phyloP scores from a whole-genome alignment of 306 rosid genomes.

The Abrus pulchellus region DNA sequence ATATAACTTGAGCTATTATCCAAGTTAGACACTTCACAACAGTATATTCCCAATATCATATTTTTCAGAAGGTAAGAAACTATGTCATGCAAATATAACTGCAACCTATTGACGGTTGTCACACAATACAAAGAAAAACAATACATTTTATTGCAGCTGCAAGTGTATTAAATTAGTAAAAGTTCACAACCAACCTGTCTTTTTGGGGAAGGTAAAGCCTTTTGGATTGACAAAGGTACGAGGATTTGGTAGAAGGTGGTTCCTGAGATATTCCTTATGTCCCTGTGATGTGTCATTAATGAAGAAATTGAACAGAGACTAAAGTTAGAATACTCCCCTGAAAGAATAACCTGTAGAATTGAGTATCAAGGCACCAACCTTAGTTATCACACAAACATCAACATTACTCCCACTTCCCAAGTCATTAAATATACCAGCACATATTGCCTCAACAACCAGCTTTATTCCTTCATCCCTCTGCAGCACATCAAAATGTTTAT shows the following conservation, averaged over 20 bases:
- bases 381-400: conserved; percentile 93
- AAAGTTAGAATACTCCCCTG: conserved; percentile 27
- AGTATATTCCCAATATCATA: not conserved
- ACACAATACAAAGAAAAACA: not conserved
- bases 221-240: conserved; percentile 78
- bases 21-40: not conserved
- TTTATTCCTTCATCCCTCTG: conserved; percentile 86
- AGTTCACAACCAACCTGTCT: conserved; percentile 68
- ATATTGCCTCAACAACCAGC: conserved; percentile 84
- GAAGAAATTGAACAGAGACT: conserved; percentile 28
- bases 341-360: conserved; percentile 31
- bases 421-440: conserved; percentile 95
- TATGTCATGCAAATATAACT: not conserved
- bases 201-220: conserved; percentile 76
- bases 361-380: conserved; percentile 62
- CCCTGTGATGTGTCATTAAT: conserved; percentile 66
- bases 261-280: conserved; percentile 87
- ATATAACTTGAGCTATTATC: not conserved
- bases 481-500: conserved; percentile 43
- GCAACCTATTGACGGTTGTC: conserved; percentile 7
- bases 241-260: conserved; percentile 88
- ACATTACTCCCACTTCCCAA: conserved; percentile 99
- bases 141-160: not conserved
- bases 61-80: conserved; percentile 5
- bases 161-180: conserved; percentile 34